Conservation (phyloP, 108 stramenopile genomes). For the Nannochloropsis salina region DNA sequence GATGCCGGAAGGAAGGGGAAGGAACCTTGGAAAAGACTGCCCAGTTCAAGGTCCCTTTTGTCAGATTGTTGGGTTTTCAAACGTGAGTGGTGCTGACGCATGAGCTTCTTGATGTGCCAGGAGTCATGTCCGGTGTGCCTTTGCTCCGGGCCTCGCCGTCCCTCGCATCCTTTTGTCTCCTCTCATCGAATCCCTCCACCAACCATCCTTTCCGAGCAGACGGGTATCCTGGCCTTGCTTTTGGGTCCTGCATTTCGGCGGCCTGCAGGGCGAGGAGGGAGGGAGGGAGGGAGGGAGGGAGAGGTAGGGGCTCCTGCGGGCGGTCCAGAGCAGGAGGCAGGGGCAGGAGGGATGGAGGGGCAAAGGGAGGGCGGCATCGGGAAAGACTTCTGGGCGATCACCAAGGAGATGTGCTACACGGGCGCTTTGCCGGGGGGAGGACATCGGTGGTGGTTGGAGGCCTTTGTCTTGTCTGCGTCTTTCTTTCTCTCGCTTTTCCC, state of each 20-base stretch:
- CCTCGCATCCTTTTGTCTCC: neutral
- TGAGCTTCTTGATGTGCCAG: too few species aligned
- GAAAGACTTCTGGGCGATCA: neutral
- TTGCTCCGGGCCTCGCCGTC: neutral
- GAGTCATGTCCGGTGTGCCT: neutral
- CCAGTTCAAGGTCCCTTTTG: too few species aligned
- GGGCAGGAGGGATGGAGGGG: neutral
- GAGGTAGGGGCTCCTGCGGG: neutral
- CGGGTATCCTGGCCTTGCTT: neutral
- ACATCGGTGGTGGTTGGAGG: neutral
- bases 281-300: neutral
- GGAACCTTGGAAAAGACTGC: neutral
- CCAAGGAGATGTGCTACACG: conserved; percentile 10
- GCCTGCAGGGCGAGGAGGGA: neutral
- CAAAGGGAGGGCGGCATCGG: neutral
- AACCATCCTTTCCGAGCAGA: neutral
- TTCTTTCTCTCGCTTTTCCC: conserved; percentile 8
- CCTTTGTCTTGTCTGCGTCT: neutral
- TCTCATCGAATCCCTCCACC: neutral
- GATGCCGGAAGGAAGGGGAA: neutral
- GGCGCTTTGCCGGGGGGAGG: neutral
- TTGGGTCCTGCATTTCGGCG: neutral
- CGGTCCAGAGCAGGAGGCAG: neutral
- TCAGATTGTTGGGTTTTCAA: too few species aligned
- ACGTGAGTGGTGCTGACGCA: too few species aligned